Evolutionary conservation across 2,329 filamentous ascomycete species (phyloP), one percentile per base, ranked within the genome.

Genomic region (Clonostachys rosea): DNA sequence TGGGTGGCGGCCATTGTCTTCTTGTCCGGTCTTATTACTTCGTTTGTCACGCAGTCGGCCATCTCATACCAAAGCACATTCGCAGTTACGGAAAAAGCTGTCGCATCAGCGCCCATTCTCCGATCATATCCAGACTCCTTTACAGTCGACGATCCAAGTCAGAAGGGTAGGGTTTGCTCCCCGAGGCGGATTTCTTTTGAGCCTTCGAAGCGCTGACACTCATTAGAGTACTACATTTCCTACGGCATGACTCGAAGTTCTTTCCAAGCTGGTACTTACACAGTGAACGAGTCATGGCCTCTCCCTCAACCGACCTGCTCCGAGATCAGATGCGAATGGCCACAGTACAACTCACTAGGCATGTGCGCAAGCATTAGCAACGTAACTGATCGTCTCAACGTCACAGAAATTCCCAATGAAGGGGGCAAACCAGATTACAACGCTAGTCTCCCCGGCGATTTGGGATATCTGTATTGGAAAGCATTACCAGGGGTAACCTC

Each of bases 41-140:
- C 52, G 5, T 50, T 48, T 17, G 5, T 54, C 6, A 54, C 52
- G n/a, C 52, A 54, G 37, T 52, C 46, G 4, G 47, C 49, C 13
- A 45, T 54, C 11, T 45, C 49, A 10, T 52, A 54, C 5, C 40
- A 40, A 10, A 43, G 45, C 1, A 37, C 46, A 10, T 37, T 43
- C 3, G 18, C 48, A 9, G 24, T 30, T 33, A 35, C n/a, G 41
- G n/a, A 34, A 44, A 16, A 9, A 8, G 40, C 12, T 33, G 24
- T 12, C 33, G 43, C 44, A 33, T 33, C n/a, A 10, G 24, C 24
- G 24, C 24, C 24, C 24, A 30, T 30, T 30, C 24, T 30, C 24
- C 24, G 24, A 30, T 30, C 24, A 3, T 30, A 30, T 30, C 24
- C 24, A 30, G 24, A 30, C 24, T 30, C 24, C 24, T 30, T 30